phyloP scores from a whole-genome alignment of 169 alveolate species.

The Plasmodium adleri region DNA sequence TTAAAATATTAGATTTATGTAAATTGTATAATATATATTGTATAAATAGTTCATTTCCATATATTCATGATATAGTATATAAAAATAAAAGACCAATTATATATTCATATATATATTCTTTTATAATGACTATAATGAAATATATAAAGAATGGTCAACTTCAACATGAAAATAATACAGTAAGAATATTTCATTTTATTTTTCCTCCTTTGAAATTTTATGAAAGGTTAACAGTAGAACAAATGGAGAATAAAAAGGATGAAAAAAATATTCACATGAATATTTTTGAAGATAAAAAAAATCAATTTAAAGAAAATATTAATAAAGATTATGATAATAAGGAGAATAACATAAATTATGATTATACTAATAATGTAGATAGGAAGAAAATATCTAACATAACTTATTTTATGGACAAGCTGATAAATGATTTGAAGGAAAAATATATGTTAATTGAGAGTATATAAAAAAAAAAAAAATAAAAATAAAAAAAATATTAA shows the following conservation, averaged over 20 bases:
- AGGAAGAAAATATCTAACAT: slow-evolving; percentile 11
- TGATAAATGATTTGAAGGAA: slow-evolving; percentile 14
- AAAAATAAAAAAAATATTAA: too few species aligned
- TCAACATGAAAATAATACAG: slow-evolving; percentile 5
- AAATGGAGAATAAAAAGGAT: neutral
- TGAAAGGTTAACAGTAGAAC: slow-evolving; percentile 7
- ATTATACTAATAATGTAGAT: neutral
- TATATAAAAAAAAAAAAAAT: neutral
- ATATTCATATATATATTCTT: slow-evolving; percentile 62
- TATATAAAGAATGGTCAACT: slow-evolving; percentile 32
- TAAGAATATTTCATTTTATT: slow-evolving; percentile 50
- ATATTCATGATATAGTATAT: slow-evolving; percentile 55
- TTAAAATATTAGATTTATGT: slow-evolving; percentile 68
- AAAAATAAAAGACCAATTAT: slow-evolving; percentile 52
- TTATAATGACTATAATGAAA: slow-evolving; percentile 17
- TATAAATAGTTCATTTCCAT: slow-evolving; percentile 45
- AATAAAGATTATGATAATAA: neutral
- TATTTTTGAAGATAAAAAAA: neutral
- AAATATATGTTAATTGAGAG: slow-evolving; percentile 35
- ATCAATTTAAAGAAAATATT: neutral
- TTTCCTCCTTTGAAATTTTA: slow-evolving; percentile 48
- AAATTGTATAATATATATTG: slow-evolving; percentile 22
- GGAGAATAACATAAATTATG: neutral
- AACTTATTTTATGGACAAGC: slow-evolving; percentile 21
- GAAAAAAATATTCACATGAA: neutral